phyloP scores from a whole-genome alignment of 1,284 basidiomycete species.

The Pyrrhoderma lamaoense region DNA sequence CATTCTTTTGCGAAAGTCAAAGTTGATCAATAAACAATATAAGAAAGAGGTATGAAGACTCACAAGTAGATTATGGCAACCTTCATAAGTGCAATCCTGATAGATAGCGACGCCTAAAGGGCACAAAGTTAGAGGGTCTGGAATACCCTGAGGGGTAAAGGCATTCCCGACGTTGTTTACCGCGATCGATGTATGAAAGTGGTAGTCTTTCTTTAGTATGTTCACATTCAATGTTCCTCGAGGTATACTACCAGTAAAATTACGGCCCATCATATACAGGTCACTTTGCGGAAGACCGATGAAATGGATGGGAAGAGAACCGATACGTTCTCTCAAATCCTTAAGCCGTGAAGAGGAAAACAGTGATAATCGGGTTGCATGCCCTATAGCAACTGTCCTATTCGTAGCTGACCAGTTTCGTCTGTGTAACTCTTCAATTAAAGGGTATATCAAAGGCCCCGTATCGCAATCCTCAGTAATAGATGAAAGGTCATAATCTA shows the following conservation, averaged over 20 bases:
- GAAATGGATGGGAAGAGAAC: constrained; percentile 41
- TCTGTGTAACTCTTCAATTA: constrained; percentile 35
- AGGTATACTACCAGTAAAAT: constrained; percentile 25
- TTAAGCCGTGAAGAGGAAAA: constrained; percentile 42
- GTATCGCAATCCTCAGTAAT: constrained; percentile 20
- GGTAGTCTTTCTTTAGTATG: constrained; percentile 30
- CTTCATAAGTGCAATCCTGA: constrained; percentile 43
- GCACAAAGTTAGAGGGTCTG: constrained; percentile 52
- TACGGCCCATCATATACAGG: constrained; percentile 57
- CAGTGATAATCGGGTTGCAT: constrained; percentile 51
- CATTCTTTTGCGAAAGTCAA: constrained; percentile 32
- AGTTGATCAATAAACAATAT: neutral
- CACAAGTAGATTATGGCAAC: constrained; percentile 43
- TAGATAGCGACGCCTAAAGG: constrained; percentile 54
- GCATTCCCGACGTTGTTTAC: constrained; percentile 62
- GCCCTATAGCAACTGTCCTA: constrained; percentile 40
- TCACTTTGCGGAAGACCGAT: constrained; percentile 57
- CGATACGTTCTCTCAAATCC: constrained; percentile 15
- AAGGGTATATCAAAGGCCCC: constrained; percentile 49
- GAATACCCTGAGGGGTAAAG: constrained; percentile 57
- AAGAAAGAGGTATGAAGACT: constrained; percentile 21
- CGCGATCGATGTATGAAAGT: constrained; percentile 44
- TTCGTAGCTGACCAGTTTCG: constrained; percentile 22
- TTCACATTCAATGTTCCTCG: constrained; percentile 49
- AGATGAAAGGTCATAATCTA: constrained; percentile 56